Conservation (phyloP, 805 yeast genomes). For the Saccharomycopsis guyanensis region DNA sequence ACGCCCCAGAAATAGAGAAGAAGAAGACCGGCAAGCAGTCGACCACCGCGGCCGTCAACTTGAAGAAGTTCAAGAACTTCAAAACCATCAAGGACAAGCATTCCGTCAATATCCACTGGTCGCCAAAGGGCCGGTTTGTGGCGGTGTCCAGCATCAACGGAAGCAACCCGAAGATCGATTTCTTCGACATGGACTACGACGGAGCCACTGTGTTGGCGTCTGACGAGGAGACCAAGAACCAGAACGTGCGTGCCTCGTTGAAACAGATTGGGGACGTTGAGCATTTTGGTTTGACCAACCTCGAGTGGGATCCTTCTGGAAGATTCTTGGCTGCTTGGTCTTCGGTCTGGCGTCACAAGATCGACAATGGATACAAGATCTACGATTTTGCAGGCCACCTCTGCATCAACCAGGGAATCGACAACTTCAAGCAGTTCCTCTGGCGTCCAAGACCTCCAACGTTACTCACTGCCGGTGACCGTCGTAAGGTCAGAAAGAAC, state of each 20-base stretch:
- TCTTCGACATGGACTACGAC: slow-evolving; percentile 79
- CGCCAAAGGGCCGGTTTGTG: slow-evolving; percentile 89
- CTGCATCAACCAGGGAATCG: slow-evolving; percentile 67
- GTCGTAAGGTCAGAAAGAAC: slow-evolving; percentile 85
- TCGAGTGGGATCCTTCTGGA: slow-evolving; percentile 95
- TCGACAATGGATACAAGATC: slow-evolving; percentile 86
- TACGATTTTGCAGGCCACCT: slow-evolving; percentile 77
- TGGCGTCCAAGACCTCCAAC: slow-evolving; percentile 98
- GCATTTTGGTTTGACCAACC: slow-evolving; percentile 70
- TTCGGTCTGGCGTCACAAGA: slow-evolving; percentile 71
- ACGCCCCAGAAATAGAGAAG: slow-evolving; percentile 61
- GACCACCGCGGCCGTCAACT: slow-evolving; percentile 29
- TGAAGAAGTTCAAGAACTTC: slow-evolving; percentile 53
- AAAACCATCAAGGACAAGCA: slow-evolving; percentile 53
- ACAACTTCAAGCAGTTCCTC: slow-evolving; percentile 77
- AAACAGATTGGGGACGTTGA: slow-evolving; percentile 56
- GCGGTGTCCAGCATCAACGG: slow-evolving; percentile 40
- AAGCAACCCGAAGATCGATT: slow-evolving; percentile 61
- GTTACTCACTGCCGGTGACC: slow-evolving; percentile 65
- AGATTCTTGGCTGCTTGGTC: slow-evolving; percentile 86
- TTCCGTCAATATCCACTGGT: slow-evolving; percentile 72
- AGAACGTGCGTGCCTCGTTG: slow-evolving; percentile 48
- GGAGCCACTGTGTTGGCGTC: slow-evolving; percentile 42
- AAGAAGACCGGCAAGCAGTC: slow-evolving; percentile 38
- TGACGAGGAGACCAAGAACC: slow-evolving; percentile 29